Evolutionary conservation across 139 green algal species (phyloP).

Genomic region (Ostreobium quekettii): DNA sequence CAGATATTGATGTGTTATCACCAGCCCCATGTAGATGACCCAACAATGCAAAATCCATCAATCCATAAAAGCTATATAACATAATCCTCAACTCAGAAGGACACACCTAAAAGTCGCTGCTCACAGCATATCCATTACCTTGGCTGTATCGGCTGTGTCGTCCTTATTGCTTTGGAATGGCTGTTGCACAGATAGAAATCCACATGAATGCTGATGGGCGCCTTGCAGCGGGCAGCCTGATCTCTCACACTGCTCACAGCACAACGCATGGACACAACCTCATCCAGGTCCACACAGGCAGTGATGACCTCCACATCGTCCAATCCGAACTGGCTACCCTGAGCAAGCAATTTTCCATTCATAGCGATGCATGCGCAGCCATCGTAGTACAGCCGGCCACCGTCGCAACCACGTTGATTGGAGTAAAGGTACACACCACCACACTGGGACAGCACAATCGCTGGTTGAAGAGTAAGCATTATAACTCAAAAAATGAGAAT

Average conservation of each 20-base stretch:
- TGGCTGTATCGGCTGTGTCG: no score
- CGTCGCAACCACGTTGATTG: slow-evolving; percentile 96
- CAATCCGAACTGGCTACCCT: slow-evolving; percentile 59
- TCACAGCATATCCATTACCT: no score
- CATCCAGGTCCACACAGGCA: slow-evolving; percentile 85
- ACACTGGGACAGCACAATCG: slow-evolving; percentile 23
- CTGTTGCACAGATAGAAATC: slow-evolving; percentile 3
- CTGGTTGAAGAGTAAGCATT: not conserved
- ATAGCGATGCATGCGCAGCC: slow-evolving; percentile 75
- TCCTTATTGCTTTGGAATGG: not conserved
- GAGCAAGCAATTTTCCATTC: slow-evolving; percentile 84
- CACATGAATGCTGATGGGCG: not conserved
- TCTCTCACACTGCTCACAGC: slow-evolving; percentile 6
- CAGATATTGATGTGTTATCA: no score
- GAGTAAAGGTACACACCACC: slow-evolving; percentile 96
- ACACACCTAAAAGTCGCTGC: no score
- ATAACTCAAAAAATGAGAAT: no score
- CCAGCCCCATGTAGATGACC: no score
- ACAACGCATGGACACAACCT: slow-evolving; percentile 45
- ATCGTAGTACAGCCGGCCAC: slow-evolving; percentile 90
- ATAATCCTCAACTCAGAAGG: no score
- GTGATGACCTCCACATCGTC: slow-evolving; percentile 53
- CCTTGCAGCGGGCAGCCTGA: not conserved
- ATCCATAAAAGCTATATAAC: no score
- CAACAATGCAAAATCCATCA: no score